Conservation (phyloP, 148 eudicot genomes). For the Hydrangea macrophylla region DNA sequence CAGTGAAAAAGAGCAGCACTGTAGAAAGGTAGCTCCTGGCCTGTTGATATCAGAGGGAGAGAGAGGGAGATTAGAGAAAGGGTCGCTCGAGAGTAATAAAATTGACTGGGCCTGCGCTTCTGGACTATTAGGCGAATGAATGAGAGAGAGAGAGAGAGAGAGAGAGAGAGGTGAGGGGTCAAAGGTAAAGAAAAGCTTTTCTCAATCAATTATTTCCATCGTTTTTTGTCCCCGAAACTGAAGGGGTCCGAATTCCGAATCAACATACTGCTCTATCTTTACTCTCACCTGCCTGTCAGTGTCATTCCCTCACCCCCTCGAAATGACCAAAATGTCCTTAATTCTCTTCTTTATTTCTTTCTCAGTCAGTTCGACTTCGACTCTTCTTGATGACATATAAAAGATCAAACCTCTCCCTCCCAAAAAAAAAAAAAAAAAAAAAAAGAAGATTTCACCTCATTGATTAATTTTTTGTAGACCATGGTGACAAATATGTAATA, state of each 20-base stretch:
- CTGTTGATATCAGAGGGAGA: constrained; percentile 2
- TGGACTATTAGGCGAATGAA: constrained; percentile 9
- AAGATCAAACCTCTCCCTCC: too few relatives aligned
- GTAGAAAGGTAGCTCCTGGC: constrained; percentile 10
- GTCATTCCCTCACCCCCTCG: not conserved
- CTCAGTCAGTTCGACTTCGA: too few relatives aligned
- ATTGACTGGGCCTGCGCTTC: constrained; percentile 13
- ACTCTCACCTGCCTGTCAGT: not conserved
- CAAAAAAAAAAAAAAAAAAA: too few relatives aligned
- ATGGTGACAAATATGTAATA: too few relatives aligned
- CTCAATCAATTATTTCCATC: not conserved
- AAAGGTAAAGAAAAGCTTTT: constrained; percentile 1
- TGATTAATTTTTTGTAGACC: too few relatives aligned
- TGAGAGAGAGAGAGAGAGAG: constrained; percentile 6
- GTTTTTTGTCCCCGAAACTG: not conserved
- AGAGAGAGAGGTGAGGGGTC: not conserved
- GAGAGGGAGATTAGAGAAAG: constrained; percentile 11
- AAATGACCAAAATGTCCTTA: not conserved
- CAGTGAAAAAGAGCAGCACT: constrained; percentile 8
- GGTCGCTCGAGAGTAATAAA: constrained; percentile 8
- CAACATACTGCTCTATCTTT: not conserved
- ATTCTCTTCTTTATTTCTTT: not conserved
- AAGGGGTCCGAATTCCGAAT: constrained; percentile 4
- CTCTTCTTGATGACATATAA: not conserved
- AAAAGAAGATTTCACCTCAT: too few relatives aligned